Evolutionary conservation across 306 rosid genomes (phyloP).

Genomic region (Parietaria judaica): DNA sequence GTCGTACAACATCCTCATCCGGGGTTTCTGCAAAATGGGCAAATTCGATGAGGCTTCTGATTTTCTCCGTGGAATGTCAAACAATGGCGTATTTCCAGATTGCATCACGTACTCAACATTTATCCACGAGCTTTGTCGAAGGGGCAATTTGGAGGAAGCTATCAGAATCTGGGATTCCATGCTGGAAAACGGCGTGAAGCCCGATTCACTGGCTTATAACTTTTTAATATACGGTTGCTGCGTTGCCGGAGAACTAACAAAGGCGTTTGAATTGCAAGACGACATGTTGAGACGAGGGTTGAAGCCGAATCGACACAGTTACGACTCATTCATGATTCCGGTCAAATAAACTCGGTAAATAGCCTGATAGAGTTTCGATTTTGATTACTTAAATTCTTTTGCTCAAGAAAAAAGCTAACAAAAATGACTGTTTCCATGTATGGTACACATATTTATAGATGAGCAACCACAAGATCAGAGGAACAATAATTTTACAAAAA

Average conservation of each 20-base stretch:
- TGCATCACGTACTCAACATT: constrained; percentile 80
- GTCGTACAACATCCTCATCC: constrained; percentile 72
- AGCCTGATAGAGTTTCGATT: too few species aligned
- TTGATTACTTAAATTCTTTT: too few species aligned
- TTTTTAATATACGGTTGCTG: constrained; percentile 79
- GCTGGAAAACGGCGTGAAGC: constrained; percentile 70
- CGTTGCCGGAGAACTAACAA: constrained; percentile 58
- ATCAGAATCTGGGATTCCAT: constrained; percentile 62
- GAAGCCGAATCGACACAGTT: constrained; percentile 36
- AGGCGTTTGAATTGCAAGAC: constrained; percentile 73
- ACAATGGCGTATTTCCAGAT: constrained; percentile 60
- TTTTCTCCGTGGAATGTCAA: constrained; percentile 56
- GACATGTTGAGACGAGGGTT: constrained; percentile 65
- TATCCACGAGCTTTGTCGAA: constrained; percentile 64
- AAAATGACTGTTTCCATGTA: too few species aligned
- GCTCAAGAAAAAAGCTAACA: too few species aligned
- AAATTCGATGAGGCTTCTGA: constrained; percentile 60
- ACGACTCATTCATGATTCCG: constrained; percentile 19
- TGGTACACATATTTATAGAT: neutral
- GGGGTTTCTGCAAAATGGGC: constrained; percentile 78
- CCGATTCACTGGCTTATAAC: constrained; percentile 65
- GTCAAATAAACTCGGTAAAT: too few species aligned
- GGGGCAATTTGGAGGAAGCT: constrained; percentile 60
- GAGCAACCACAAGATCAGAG: neutral
- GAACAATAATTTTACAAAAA: neutral